Evolutionary conservation across 2,329 filamentous ascomycete species (phyloP).

Genomic region (Colletotrichum coccodes): DNA sequence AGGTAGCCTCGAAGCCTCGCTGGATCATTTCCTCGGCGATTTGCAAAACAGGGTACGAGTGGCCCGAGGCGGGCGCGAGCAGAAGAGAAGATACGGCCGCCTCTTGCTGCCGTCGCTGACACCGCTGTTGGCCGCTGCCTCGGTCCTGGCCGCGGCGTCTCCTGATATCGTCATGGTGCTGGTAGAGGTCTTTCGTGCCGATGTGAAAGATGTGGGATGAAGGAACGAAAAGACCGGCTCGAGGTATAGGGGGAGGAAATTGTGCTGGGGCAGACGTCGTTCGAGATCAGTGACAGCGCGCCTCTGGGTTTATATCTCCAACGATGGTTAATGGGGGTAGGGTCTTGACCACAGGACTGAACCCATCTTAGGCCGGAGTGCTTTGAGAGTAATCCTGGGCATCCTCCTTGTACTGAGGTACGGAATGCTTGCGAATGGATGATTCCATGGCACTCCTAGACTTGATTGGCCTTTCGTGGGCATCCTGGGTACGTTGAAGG

Average conservation of each 20-base stretch:
- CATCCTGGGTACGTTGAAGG: too few relatives aligned
- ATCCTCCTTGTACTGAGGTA: too few relatives aligned
- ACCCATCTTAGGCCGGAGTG: background rate
- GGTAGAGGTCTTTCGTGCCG: background rate
- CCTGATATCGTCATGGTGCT: conserved; percentile 13
- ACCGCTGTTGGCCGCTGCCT: conserved; percentile 5
- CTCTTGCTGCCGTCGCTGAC: conserved; percentile 29
- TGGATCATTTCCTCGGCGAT: conserved; percentile 49
- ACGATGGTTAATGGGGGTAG: background rate
- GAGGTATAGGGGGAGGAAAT: background rate
- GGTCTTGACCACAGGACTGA: background rate
- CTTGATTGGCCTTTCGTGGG: too few relatives aligned
- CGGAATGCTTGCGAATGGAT: too few relatives aligned
- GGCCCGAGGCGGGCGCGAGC: conserved; percentile 42
- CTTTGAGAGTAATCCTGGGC: background rate
- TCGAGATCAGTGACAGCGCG: background rate
- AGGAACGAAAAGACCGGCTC: too few relatives aligned
- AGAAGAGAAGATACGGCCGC: conserved; percentile 42
- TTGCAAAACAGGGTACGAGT: conserved; percentile 42
- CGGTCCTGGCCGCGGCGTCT: background rate
- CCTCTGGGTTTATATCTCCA: background rate
- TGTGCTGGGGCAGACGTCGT: background rate
- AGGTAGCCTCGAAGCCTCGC: conserved; percentile 53
- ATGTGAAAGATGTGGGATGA: background rate
- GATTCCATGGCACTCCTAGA: too few relatives aligned